phyloP scores from a whole-genome alignment of 164 flowering plant genomes.

The Nymphaea thermarum region DNA sequence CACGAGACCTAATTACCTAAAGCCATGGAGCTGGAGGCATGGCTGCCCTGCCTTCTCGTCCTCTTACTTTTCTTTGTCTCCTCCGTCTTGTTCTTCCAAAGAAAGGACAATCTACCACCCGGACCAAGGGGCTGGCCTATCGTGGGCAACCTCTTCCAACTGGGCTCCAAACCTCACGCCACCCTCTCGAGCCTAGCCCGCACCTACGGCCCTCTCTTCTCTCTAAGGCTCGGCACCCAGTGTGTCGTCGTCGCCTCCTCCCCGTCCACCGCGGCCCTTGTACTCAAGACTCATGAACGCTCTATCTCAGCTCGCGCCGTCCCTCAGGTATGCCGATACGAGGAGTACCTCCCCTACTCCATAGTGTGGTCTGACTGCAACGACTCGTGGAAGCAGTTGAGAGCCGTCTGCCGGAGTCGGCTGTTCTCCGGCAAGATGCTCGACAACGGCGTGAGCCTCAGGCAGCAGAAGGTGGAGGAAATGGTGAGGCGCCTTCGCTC shows the following conservation, averaged over 20 bases:
- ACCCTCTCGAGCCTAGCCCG: no score
- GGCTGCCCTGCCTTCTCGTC: no score
- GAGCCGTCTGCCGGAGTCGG: constrained; percentile 23
- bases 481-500: constrained; percentile 9
- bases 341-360: constrained; percentile 7
- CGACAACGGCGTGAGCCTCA: constrained; percentile 14
- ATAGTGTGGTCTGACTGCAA: constrained; percentile 19
- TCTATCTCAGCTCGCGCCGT: constrained; percentile 16
- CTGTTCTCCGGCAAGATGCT: constrained; percentile 23
- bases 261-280: constrained; percentile 17
- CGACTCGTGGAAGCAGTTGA: constrained; percentile 24
- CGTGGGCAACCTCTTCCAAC: no score
- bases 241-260: constrained; percentile 21
- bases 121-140: no score
- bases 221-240: neutral
- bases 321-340: constrained; percentile 7
- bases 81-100: no score
- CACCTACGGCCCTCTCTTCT: no score
- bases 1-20: no score
- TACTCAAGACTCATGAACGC: constrained; percentile 27
- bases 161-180: no score
- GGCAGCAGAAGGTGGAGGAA: constrained; percentile 18
- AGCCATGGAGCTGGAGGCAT: no score
- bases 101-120: no score
- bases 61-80: no score